Percentiles rank a stretch among this genome's conserved stretches.
These are phyloP conservation scores for Hypoxylon fragiforme DNA, from an alignment of 495 filamentous ascomycete genomes.

Conservation along the genomic window DNA sequence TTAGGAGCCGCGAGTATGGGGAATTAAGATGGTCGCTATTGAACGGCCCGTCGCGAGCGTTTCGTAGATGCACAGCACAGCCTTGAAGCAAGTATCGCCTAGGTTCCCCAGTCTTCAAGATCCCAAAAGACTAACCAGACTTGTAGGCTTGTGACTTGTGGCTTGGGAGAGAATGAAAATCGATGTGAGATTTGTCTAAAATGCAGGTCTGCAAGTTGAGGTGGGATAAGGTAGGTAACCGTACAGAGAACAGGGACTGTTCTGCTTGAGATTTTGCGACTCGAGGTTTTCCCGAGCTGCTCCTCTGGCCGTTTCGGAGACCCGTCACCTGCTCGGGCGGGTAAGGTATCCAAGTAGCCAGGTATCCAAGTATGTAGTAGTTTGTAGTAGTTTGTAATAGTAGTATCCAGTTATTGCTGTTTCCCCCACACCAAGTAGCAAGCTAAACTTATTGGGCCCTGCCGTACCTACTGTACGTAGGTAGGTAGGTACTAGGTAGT, in stretches of 20 bases:
- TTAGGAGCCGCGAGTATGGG: conserved; percentile 32
- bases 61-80: conserved; percentile 25
- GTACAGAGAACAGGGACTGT: conserved; percentile 17
- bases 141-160: background rate
- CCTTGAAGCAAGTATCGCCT: conserved; percentile 24
- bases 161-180: conserved; percentile 5
- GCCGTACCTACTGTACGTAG: no score
- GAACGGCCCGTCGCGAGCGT: conserved; percentile 33
- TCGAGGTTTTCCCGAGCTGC: conserved; percentile 34
- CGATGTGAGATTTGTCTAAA: conserved; percentile 19
- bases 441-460: conserved; percentile 28
- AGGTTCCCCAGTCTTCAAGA: conserved; percentile 6
- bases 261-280: conserved; percentile 28
- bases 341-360: conserved; percentile 21
- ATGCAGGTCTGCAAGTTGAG: conserved; percentile 10
- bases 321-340: conserved; percentile 30
- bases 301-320: conserved; percentile 32
- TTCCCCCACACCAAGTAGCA: conserved; percentile 26
- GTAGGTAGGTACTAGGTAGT: no score
- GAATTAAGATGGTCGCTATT: conserved; percentile 35
- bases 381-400: no score
- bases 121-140: background rate
- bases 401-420: background rate
- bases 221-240: conserved; percentile 18
- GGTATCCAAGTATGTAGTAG: background rate